phyloP scores from a whole-genome alignment of 257 asterid species.

The Salvia rosmarinus region DNA sequence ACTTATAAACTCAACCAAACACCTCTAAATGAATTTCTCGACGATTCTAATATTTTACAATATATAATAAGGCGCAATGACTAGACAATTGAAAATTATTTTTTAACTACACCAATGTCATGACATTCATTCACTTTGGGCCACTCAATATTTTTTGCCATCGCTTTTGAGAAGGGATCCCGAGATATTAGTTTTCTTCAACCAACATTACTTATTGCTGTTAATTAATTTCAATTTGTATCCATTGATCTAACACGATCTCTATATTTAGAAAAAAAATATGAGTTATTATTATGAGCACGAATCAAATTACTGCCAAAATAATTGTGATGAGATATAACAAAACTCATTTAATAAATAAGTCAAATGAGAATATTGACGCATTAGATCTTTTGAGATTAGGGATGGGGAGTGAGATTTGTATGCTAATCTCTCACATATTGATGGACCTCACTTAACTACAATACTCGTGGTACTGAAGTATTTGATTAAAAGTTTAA shows the following conservation, averaged over 20 bases:
- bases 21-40: conserved; percentile 20
- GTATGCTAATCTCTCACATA: no score
- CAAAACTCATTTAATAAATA: neutral
- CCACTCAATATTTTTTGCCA: neutral
- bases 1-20: no score
- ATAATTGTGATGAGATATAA: neutral
- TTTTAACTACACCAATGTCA: neutral
- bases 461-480: no score
- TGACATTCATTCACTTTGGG: neutral
- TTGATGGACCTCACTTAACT: no score
- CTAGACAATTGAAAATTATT: neutral
- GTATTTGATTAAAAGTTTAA: neutral
- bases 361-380: neutral
- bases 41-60: neutral
- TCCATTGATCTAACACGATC: neutral
- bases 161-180: neutral
- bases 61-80: neutral
- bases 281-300: neutral
- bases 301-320: neutral
- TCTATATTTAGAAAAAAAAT: no score
- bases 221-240: neutral
- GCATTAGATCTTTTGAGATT: no score
- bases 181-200: neutral
- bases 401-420: no score
- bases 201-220: neutral